Base-by-base conservation (phyloP, 169 alveolate species). In the Sarcocystis neurona region DNA sequence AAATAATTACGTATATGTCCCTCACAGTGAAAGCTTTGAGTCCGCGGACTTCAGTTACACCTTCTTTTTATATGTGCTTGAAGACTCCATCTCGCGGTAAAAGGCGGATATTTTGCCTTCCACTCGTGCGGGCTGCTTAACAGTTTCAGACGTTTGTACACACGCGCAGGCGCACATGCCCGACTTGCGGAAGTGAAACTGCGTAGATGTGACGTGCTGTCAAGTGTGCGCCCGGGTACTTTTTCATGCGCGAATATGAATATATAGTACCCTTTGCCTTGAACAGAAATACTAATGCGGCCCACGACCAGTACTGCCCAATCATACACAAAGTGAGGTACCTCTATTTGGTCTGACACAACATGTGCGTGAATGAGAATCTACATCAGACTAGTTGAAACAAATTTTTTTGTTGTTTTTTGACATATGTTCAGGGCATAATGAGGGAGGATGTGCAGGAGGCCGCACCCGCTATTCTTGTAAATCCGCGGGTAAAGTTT, bases 391-490 rank as follows among this genome's bases (percentile, higher is more conserved):
- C n/a, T n/a, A n/a, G n/a, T n/a, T n/a, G n/a, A n/a, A n/a, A n/a
- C n/a, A n/a, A n/a, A n/a, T n/a, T n/a, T 70, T 44, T 50, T 41
- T 77, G 53, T 0, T 6, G 85, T 77, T 34, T 15, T 2, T 6
- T 27, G 27, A 18, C 39, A 30, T 44, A 41, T 75, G n/a, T 82
- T 47, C 60, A 94, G 96, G 97, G 97, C 48, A 90, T 90, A 60
- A 90, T 91, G 93, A 95, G 89, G 53, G 95, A 95, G 66, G 90
- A 93, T 34, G 92, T 91, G 23, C 94, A 92, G 74, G 97, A 95
- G 63, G 96, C 97, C 46, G 88, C 97, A n/a, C 97, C 97, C 18
- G 97, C 96, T 43, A 93, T 95, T 32, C 90, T 95, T n/a, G 87
- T 95, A 32, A 95, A 95, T 72, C 96, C 97, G 37, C 93, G 91